Evolutionary conservation across 192 early-diverging fungal genomes (phyloP), one percentile per base, ranked within the genome.

Genomic region (Backusella parvicylindrica): DNA sequence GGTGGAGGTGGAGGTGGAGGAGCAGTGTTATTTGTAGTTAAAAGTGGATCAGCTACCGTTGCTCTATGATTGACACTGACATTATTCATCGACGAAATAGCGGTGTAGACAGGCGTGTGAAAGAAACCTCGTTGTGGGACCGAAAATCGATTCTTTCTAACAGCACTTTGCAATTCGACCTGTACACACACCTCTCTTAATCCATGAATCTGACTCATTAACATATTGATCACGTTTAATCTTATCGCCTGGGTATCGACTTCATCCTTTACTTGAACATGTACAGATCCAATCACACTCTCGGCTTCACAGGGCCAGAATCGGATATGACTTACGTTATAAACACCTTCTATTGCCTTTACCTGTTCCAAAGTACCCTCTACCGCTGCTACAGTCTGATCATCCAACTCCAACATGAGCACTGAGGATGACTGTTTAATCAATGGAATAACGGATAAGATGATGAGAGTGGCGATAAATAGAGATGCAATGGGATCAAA

Each of bases 401-500:
- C 84, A 18, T 77, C 79, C 6, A 86, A 76, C 70, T 80, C 78
- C 9, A 87, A 60, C 87, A 89, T 88, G 68, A 91, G 68, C 0
- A 89, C 84, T 1, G 79, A 65, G 8, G 90, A 86, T 2, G 93
- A 92, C 70, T 90, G 83, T 49, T 85, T 88, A 18, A 99, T 92
- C n/a, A 99, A 85, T 0, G 97, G 96, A 56, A 95, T 89, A 6
- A 95, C 92, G 37, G 89, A 91, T 79, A 91, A 81, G 74, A 99
- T 91, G 47, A 96, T 99, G 32, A 99, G 81, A 4, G 89, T 76
- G 0, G 95, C 93, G 79, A 99, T 99, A 63, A 95, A 89, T 53
- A 99, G 89, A 12, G 96, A 97, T n/a, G 95, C 95, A 35, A 97
- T 88, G 0, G 97, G 97, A 80, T 99, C 97, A 35, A 97, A 92